These are phyloP conservation scores for Aspergillus eucalypticola DNA, from an alignment of 2,329 filamentous ascomycete genomes.

Conservation along the genomic window DNA sequence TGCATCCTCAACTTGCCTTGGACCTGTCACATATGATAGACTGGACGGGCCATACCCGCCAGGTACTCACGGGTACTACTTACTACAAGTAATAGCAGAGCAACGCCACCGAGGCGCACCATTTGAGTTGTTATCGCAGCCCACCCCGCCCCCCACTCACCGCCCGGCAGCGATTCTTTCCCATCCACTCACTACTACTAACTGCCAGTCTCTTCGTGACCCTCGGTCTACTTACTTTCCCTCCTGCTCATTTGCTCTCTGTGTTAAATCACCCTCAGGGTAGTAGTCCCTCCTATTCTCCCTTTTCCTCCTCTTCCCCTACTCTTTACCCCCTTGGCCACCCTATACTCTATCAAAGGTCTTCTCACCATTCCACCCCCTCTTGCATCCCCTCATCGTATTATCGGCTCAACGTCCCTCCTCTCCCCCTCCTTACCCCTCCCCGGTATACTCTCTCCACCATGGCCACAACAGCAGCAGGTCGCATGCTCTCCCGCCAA, in stretches of 20 bases:
- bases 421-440: constrained; percentile 2
- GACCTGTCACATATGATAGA: too few relatives aligned
- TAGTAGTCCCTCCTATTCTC: constrained; percentile 17
- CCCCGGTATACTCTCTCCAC: constrained; percentile 9
- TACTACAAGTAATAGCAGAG: too few relatives aligned
- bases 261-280: neutral
- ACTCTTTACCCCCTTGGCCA: neutral
- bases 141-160: constrained; percentile 3
- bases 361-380: neutral
- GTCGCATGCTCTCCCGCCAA: constrained; percentile 74
- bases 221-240: neutral
- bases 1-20: too few relatives aligned
- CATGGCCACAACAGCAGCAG: constrained; percentile 47
- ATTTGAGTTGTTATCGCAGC: neutral
- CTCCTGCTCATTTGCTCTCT: neutral
- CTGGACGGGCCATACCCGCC: too few relatives aligned
- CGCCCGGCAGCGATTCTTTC: constrained; percentile 11
- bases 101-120: too few relatives aligned
- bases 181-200: neutral
- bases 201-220: constrained; percentile 19
- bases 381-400: neutral
- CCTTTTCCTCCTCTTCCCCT: neutral
- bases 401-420: neutral
- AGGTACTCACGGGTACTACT: too few relatives aligned
- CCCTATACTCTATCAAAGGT: neutral